Percentiles rank a stretch among this genome's conserved stretches.
phyloP scores from a whole-genome alignment of 371 early-diverging fungal genomes.

The Fennellomyces sp. region DNA sequence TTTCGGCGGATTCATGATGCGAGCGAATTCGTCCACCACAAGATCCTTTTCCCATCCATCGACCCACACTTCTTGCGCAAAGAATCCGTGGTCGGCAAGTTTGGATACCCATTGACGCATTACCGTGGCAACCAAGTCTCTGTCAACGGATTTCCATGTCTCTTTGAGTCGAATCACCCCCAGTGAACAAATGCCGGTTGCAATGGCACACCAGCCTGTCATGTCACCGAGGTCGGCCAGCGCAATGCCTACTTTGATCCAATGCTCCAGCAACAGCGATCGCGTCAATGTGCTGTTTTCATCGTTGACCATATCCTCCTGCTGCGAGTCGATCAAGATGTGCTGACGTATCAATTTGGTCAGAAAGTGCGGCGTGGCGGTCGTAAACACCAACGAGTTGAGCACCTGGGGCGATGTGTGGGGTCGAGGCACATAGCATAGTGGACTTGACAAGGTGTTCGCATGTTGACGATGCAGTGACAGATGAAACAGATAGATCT shows the following conservation, averaged over 20 bases:
- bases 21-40: constrained; percentile 8
- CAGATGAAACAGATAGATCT: constrained; percentile 71
- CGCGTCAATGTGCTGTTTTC: constrained; percentile 32
- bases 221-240: constrained; percentile 67
- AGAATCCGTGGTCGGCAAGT: constrained; percentile 55
- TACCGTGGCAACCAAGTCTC: constrained; percentile 50
- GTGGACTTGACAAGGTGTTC: constrained; percentile 28
- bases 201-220: constrained; percentile 76
- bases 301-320: constrained; percentile 19
- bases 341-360: constrained; percentile 74
- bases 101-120: constrained; percentile 61
- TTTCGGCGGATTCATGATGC: constrained; percentile 4
- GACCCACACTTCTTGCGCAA: constrained; percentile 37
- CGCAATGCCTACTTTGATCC: constrained; percentile 70
- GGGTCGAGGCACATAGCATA: constrained; percentile 45
- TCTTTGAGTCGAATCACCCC: constrained; percentile 74
- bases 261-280: constrained; percentile 69
- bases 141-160: constrained; percentile 72
- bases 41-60: constrained; percentile 24
- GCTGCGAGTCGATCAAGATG: constrained; percentile 68
- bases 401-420: constrained; percentile 39
- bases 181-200: constrained; percentile 74
- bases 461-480: constrained; percentile 31
- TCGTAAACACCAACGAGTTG: constrained; percentile 56
- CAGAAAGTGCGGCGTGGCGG: constrained; percentile 69